These are phyloP conservation scores for Spergularia marina DNA, from an alignment of 148 eudicot species.

Conservation along the genomic window DNA sequence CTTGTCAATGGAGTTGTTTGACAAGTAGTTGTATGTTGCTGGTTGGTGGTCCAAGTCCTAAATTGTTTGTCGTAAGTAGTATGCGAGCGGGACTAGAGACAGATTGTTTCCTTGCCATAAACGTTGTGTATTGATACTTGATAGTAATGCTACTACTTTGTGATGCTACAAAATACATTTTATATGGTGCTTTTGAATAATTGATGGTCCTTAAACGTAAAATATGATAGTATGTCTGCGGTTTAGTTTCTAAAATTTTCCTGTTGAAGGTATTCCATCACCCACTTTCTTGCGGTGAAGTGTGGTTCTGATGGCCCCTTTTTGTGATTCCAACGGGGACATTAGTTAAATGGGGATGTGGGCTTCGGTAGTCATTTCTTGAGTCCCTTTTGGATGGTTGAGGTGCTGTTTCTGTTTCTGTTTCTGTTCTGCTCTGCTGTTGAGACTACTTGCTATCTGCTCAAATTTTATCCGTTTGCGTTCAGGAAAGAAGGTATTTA, in stretches of 20 bases:
- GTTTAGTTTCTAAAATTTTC: too few relatives aligned
- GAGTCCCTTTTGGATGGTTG: too few relatives aligned
- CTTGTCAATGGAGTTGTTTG: too few relatives aligned
- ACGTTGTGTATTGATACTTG: neutral
- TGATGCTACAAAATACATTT: neutral
- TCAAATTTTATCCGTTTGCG: neutral
- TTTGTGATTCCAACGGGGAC: too few relatives aligned
- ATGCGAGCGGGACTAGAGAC: too few relatives aligned
- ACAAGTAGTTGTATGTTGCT: too few relatives aligned
- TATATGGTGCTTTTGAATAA: neutral
- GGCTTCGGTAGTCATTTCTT: too few relatives aligned
- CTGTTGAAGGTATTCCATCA: too few relatives aligned
- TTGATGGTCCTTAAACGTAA: neutral
- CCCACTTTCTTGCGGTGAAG: too few relatives aligned
- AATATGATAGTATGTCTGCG: neutral
- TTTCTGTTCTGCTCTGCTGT: neutral
- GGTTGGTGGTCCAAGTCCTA: too few relatives aligned
- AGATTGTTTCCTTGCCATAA: neutral
- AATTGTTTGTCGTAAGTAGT: too few relatives aligned
- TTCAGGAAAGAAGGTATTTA: constrained; percentile 76
- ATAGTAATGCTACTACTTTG: neutral
- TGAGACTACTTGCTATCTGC: neutral
- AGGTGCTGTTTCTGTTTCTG: neutral
- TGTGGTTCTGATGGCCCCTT: neutral
- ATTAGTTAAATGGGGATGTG: too few relatives aligned